phyloP scores from a whole-genome alignment of 495 filamentous ascomycete species.

The Aspergillus taichungensis region DNA sequence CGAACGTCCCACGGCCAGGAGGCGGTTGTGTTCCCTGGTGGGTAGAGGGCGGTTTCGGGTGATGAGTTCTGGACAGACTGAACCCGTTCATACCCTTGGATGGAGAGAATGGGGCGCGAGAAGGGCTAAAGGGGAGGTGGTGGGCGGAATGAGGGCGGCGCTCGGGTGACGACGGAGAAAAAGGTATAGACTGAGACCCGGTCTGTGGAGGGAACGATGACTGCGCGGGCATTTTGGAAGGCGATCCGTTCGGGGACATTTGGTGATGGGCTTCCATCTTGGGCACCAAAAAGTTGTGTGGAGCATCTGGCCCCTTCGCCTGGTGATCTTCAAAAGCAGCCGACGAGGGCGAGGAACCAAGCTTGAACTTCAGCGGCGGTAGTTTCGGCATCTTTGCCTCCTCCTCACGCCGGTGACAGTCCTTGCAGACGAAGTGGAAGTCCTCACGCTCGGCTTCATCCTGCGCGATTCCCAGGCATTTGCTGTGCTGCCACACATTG shows the following conservation, averaged over 20 bases:
- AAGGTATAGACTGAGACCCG: conserved; percentile 19
- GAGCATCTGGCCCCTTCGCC: conserved; percentile 13
- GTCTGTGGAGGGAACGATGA: conserved; percentile 16
- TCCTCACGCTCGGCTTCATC: conserved; percentile 74
- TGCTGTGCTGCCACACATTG: conserved; percentile 94
- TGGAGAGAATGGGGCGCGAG: conserved; percentile 30
- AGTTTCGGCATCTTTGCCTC: conserved; percentile 60
- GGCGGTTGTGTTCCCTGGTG: conserved; percentile 27
- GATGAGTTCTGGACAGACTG: conserved; percentile 16
- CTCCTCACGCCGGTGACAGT: conserved; percentile 61
- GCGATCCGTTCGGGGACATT: conserved; percentile 14
- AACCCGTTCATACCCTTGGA: conserved; percentile 26
- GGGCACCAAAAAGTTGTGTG: conserved; percentile 7
- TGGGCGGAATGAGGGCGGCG: conserved; percentile 25
- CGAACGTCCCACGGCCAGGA: conserved; percentile 15
- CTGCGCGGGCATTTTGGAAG: conserved; percentile 6
- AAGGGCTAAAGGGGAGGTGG: conserved; percentile 23
- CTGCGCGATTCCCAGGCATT: conserved; percentile 72
- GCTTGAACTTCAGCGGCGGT: conserved; percentile 56
- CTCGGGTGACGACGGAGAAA: conserved; percentile 33
- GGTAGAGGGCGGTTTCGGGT: conserved; percentile 22
- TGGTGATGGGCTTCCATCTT: conserved; percentile 22
- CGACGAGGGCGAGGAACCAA: conserved; percentile 45
- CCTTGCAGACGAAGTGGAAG: conserved; percentile 79
- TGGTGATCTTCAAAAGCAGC: conserved; percentile 9